phyloP scores from a whole-genome alignment of 768 basidiomycete genomes.

The Tremella mesenterica region DNA sequence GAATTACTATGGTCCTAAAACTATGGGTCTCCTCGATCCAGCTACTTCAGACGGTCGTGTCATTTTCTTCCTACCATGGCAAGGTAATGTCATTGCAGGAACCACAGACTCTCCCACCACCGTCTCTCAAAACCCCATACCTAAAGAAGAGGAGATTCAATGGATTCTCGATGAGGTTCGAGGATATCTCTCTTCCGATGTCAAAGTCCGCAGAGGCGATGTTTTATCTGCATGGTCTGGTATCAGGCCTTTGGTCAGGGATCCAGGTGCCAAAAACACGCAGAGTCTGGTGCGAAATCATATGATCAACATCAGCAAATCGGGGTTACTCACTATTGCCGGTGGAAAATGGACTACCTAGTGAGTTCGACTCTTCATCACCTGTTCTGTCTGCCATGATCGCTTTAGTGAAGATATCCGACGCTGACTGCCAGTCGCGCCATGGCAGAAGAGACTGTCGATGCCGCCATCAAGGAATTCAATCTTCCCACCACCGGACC shows the following conservation, averaged over 20 bases:
- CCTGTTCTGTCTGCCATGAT: neutral
- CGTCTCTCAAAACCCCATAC: slow-evolving; percentile 66
- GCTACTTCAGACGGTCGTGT: slow-evolving; percentile 92
- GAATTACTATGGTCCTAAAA: slow-evolving; percentile 88
- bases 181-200: slow-evolving; percentile 79
- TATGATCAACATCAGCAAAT: slow-evolving; percentile 71
- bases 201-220: slow-evolving; percentile 87
- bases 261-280: slow-evolving; percentile 66
- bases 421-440: slow-evolving; percentile 44
- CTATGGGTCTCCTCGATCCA: slow-evolving; percentile 92
- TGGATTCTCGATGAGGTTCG: slow-evolving; percentile 94
- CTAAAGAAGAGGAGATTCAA: slow-evolving; percentile 85
- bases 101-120: slow-evolving; percentile 79
- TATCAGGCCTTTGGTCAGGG: slow-evolving; percentile 76
- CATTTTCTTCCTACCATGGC: slow-evolving; percentile 98
- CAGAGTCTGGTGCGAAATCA: slow-evolving; percentile 87
- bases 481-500: slow-evolving; percentile 54
- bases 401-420: neutral
- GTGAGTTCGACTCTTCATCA: too few relatives aligned
- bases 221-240: slow-evolving; percentile 94
- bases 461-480: slow-evolving; percentile 73
- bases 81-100: slow-evolving; percentile 93
- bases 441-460: slow-evolving; percentile 93
- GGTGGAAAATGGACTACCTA: slow-evolving; percentile 99
- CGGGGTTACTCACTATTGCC: slow-evolving; percentile 83